phyloP scores from a whole-genome alignment of 2,329 filamentous ascomycete genomes.

The Neurospora sp. region DNA sequence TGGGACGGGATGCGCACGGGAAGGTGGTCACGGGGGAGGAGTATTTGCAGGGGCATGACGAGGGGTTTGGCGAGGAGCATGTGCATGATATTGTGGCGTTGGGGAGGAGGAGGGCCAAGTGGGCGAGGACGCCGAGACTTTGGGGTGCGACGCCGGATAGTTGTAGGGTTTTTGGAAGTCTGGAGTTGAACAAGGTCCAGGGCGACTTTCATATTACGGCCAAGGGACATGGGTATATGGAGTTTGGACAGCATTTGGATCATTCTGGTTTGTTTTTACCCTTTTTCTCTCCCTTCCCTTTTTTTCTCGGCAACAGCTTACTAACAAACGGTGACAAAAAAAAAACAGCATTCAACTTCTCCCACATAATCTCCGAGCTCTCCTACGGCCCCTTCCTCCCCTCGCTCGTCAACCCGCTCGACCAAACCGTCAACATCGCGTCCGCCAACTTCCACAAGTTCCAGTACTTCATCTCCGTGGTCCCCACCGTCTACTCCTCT shows the following conservation, averaged over 20 bases:
- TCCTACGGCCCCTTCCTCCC: conserved; percentile 98
- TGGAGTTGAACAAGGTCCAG: conserved; percentile 94
- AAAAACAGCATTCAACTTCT: conserved; percentile 84
- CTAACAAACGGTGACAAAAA: background rate
- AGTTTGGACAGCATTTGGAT: conserved; percentile 69
- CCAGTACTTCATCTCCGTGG: conserved; percentile 94
- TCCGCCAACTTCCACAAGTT: conserved; percentile 79
- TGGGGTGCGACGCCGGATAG: conserved; percentile 50
- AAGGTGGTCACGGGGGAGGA: conserved; percentile 46
- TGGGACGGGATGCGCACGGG: conserved; percentile 46
- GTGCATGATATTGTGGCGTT: conserved; percentile 83
- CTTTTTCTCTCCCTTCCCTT: background rate
- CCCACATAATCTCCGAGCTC: conserved; percentile 89
- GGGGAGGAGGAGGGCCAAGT: conserved; percentile 51
- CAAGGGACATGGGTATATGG: conserved; percentile 86
- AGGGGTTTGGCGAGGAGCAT: conserved; percentile 69
- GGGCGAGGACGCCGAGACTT: conserved; percentile 65
- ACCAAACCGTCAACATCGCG: conserved; percentile 76
- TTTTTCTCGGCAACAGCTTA: background rate
- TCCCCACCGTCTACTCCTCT: conserved; percentile 84
- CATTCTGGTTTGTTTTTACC: conserved; percentile 53
- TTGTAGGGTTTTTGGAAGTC: conserved; percentile 79
- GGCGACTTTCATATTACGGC: conserved; percentile 98
- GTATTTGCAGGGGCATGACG: conserved; percentile 47
- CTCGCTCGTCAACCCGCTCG: conserved; percentile 84